Percentiles rank a stretch among this genome's conserved stretches.
phyloP scores from a whole-genome alignment of 495 filamentous ascomycete genomes.

The Trichoderma gamsii region DNA sequence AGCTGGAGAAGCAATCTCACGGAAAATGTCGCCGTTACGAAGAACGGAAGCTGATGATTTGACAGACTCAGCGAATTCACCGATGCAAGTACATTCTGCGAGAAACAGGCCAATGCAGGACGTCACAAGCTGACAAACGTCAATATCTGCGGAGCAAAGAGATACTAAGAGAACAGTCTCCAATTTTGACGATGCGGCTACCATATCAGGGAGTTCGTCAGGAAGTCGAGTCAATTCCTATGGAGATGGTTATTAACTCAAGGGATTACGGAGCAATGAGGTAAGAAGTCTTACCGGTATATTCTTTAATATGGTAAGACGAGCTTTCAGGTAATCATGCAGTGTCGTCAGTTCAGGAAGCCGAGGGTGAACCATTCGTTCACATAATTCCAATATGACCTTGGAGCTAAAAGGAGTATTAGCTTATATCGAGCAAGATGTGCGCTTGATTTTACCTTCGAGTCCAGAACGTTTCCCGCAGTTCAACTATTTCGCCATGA shows the following conservation, averaged over 20 bases:
- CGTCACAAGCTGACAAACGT: conserved; percentile 56
- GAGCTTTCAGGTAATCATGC: conserved; percentile 46
- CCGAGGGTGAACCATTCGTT: conserved; percentile 37
- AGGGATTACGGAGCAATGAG: background rate
- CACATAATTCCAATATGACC: conserved; percentile 45
- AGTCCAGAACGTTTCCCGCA: conserved; percentile 46
- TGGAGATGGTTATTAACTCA: background rate
- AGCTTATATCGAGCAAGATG: conserved; percentile 10
- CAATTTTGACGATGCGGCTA: conserved; percentile 42
- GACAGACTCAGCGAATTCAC: conserved; percentile 38
- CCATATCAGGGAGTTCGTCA: conserved; percentile 46
- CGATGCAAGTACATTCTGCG: conserved; percentile 52
- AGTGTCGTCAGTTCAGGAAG: conserved; percentile 41
- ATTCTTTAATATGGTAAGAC: conserved; percentile 40
- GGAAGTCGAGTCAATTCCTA: conserved; percentile 43
- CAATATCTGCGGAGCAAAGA: conserved; percentile 57
- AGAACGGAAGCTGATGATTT: conserved; percentile 48
- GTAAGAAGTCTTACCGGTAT: conserved; percentile 33
- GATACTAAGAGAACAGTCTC: conserved; percentile 56
- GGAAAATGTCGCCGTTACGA: conserved; percentile 54
- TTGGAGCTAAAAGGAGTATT: conserved; percentile 33
- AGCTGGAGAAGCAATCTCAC: conserved; percentile 54
- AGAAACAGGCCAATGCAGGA: conserved; percentile 56
- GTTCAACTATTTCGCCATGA: conserved; percentile 18
- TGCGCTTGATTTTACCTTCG: conserved; percentile 39